These are phyloP conservation scores for Royoungia palumana DNA, from an alignment of 768 basidiomycete species.

Conservation along the genomic window DNA sequence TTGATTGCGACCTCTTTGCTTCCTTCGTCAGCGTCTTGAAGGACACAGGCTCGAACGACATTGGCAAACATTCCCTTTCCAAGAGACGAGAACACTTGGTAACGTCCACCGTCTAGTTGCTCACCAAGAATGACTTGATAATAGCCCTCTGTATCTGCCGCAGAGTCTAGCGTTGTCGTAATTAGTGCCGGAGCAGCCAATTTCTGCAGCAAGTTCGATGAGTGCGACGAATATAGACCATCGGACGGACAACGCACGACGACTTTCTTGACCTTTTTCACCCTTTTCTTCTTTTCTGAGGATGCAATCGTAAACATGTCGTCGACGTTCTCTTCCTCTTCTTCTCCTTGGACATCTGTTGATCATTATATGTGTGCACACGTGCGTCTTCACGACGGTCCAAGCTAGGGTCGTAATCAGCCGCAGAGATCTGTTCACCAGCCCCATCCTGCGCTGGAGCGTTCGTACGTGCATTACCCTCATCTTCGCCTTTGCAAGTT, in stretches of 20 bases:
- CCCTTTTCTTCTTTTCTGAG: slow-evolving; percentile 47
- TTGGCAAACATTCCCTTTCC: slow-evolving; percentile 99
- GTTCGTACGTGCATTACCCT: slow-evolving; percentile 45
- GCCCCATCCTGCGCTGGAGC: slow-evolving; percentile 43
- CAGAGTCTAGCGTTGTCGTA: too few relatives aligned
- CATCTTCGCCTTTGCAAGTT: slow-evolving; percentile 63
- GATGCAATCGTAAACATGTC: slow-evolving; percentile 87
- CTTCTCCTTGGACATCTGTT: slow-evolving; percentile 46
- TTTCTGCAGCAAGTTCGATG: too few relatives aligned
- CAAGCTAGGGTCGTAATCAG: slow-evolving; percentile 85
- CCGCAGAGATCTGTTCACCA: slow-evolving; percentile 78
- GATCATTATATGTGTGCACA: slow-evolving; percentile 49
- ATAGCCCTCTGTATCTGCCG: too few relatives aligned
- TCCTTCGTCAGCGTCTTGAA: slow-evolving; percentile 55
- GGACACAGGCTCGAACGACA: slow-evolving; percentile 85
- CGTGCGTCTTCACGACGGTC: slow-evolving; percentile 86
- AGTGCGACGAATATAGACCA: too few relatives aligned
- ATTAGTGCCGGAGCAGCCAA: too few relatives aligned
- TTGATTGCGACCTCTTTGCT: slow-evolving; percentile 94
- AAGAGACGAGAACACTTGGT: slow-evolving; percentile 92
- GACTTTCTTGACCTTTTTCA: slow-evolving; percentile 56
- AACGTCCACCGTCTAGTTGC: too few relatives aligned
- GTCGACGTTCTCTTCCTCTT: slow-evolving; percentile 84
- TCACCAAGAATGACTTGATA: too few relatives aligned
- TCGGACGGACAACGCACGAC: too few relatives aligned